Percentiles rank a stretch among this genome's conserved stretches.
Conservation (phyloP, 208 protist species). For the Wallacemonas rigidus region DNA sequence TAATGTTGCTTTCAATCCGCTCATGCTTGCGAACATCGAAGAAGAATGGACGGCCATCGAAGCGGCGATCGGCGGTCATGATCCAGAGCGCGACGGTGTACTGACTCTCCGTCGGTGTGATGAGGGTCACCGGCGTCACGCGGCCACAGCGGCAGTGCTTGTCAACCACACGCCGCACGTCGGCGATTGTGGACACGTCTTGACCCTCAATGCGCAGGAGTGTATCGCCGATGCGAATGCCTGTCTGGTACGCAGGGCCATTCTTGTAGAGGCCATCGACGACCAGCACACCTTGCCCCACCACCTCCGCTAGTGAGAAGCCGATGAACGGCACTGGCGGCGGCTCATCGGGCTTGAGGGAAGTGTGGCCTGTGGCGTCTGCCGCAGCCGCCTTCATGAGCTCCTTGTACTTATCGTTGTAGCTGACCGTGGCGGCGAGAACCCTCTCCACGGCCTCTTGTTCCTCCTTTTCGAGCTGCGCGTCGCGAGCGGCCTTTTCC, state of each 20-base stretch:
- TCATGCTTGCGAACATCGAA: conserved; percentile 44
- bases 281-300: conserved; percentile 23
- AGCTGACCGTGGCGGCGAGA: conserved; percentile 25
- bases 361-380: neutral
- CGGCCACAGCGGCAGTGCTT: conserved; percentile 33
- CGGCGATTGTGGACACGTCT: conserved; percentile 32
- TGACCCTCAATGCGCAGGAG: conserved; percentile 36
- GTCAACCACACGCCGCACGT: conserved; percentile 32
- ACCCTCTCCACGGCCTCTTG: conserved; percentile 20
- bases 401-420: conserved; percentile 35
- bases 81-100: conserved; percentile 50
- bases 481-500: neutral
- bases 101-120: conserved; percentile 31
- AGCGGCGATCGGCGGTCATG: conserved; percentile 51
- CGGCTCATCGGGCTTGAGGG: conserved; percentile 6
- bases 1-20: conserved; percentile 29
- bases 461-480: conserved; percentile 11
- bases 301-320: conserved; percentile 45
- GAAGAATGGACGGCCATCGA: conserved; percentile 38
- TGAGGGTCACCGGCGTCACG: conserved; percentile 40
- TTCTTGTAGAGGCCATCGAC: conserved; percentile 45
- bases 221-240: conserved; percentile 50
- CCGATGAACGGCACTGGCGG: conserved; percentile 52
- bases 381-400: conserved; percentile 21
- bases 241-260: conserved; percentile 52